Percentiles rank a stretch among this genome's conserved stretches.
Conservation (phyloP, 345 rosid species). For the Mallotus nudiflorus region DNA sequence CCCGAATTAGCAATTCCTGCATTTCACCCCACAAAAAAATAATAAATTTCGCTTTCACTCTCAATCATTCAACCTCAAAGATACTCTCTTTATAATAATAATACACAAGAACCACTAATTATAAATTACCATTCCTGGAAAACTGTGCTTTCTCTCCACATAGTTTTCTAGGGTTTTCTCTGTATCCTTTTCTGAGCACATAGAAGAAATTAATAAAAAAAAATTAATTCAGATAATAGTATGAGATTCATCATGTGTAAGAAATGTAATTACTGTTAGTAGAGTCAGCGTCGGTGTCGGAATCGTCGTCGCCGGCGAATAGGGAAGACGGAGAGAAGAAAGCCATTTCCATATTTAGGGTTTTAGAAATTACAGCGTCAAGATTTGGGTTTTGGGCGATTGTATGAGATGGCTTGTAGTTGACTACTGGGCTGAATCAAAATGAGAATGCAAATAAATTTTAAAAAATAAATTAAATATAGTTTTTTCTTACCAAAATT, state of each 20-base stretch:
- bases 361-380: no score
- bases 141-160: conserved; percentile 79
- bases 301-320: conserved; percentile 60
- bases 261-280: background rate
- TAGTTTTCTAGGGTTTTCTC: conserved; percentile 50
- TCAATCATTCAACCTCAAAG: background rate
- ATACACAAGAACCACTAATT: background rate
- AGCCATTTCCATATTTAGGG: conserved; percentile 70
- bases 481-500: no score
- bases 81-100: background rate
- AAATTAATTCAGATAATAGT: background rate
- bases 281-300: conserved; percentile 35
- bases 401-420: no score
- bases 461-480: no score
- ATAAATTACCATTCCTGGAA: conserved; percentile 67
- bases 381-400: no score
- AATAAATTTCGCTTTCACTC: background rate
- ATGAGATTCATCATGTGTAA: background rate
- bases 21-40: conserved; percentile 23
- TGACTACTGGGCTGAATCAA: no score
- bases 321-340: conserved; percentile 92
- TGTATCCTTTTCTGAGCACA: conserved; percentile 52
- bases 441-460: no score
- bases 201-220: background rate
- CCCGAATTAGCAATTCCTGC: conserved; percentile 77